phyloP scores from a whole-genome alignment of 192 early-diverging fungal genomes.

The Entomortierella chlamydospora region DNA sequence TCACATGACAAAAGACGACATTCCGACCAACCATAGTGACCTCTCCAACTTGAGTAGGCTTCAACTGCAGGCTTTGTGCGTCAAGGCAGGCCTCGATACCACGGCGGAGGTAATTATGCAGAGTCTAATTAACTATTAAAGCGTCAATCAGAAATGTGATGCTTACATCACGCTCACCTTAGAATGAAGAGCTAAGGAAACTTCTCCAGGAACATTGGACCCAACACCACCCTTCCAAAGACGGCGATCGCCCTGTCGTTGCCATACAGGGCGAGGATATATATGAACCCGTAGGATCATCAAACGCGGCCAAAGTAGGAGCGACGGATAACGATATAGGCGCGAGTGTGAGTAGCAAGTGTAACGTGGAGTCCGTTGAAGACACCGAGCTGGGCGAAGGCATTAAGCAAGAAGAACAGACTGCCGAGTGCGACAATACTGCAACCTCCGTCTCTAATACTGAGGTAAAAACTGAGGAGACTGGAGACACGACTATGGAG shows the following conservation, averaged over 20 bases:
- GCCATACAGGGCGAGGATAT: too few species aligned
- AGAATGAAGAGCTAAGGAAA: constrained; percentile 16
- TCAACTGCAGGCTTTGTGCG: constrained; percentile 47
- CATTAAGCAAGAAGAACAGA: neutral
- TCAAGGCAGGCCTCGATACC: constrained; percentile 37
- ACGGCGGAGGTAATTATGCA: constrained; percentile 24
- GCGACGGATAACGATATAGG: neutral
- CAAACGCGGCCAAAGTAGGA: neutral
- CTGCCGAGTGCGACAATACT: neutral
- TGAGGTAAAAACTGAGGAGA: constrained; percentile 16
- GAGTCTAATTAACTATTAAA: too few species aligned
- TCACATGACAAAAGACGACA: constrained; percentile 23
- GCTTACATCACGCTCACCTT: neutral
- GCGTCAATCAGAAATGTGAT: too few species aligned
- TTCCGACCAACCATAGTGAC: neutral
- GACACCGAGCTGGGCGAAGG: neutral
- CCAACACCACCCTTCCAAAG: neutral
- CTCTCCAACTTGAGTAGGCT: constrained; percentile 17
- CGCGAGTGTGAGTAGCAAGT: too few species aligned
- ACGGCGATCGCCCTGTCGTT: neutral
- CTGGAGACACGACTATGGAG: neutral
- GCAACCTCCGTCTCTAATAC: neutral
- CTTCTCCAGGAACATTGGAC: constrained; percentile 8
- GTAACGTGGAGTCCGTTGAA: too few species aligned
- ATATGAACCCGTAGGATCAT: neutral